Evolutionary conservation across 176 grass and related monocot genomes (phyloP).

Genomic region (Eleusine indica): DNA sequence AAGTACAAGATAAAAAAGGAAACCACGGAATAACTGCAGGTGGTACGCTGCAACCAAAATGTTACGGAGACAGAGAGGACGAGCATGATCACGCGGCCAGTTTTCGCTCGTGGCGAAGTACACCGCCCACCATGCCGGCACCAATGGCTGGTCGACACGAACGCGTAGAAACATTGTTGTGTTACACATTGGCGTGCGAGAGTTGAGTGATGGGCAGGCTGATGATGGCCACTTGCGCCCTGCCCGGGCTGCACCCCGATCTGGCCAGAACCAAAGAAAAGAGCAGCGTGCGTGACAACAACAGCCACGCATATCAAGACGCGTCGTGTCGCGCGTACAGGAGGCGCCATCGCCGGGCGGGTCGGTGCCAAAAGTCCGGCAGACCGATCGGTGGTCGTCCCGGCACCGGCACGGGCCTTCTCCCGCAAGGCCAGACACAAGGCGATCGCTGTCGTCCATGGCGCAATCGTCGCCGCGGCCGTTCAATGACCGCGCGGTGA

Average conservation of each 20-base stretch:
- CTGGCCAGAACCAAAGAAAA: not conserved
- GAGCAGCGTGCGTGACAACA: not conserved
- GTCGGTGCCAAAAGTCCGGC: not conserved
- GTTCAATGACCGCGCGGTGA: slow-evolving; percentile 9
- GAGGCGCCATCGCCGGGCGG: not conserved
- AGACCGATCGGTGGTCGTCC: not conserved
- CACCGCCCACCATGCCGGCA: not conserved
- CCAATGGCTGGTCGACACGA: slow-evolving; percentile 30
- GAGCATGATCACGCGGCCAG: not conserved
- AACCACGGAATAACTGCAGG: not conserved
- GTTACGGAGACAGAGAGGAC: not conserved
- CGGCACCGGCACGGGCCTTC: not conserved
- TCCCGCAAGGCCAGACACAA: not conserved
- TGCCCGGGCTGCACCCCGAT: not conserved
- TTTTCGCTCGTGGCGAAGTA: not conserved
- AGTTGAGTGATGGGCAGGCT: not conserved
- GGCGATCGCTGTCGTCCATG: not conserved
- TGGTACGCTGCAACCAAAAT: not conserved
- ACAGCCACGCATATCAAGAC: not conserved
- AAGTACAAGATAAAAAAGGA: slow-evolving; percentile 32
- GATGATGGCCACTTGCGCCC: not conserved
- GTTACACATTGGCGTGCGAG: not conserved
- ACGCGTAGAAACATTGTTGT: slow-evolving; percentile 6
- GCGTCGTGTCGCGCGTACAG: not conserved
- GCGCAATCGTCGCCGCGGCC: slow-evolving; percentile 9